Base-by-base conservation (phyloP, 495 filamentous ascomycete species). In the Acidiella bohemica region DNA sequence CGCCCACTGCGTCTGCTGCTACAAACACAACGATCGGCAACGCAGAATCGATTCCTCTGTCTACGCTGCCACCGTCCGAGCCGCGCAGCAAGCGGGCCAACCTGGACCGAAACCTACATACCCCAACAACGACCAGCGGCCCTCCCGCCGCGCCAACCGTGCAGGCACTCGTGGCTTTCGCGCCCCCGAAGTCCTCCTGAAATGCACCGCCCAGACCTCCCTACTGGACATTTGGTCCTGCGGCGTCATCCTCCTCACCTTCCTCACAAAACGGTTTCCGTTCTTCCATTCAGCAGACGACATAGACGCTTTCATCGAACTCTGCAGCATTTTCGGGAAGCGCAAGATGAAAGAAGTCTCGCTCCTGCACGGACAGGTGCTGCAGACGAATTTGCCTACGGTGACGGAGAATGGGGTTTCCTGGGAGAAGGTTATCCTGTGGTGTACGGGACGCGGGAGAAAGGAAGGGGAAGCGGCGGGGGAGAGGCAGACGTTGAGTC, bases 271-370 rank as follows among this genome's bases (percentile, higher is more conserved):
- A 36, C 80, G 90, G 5, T 97, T 97, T 50, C 90, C 90, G 28
- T 97, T 97, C 64, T 97, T 97, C 69, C 93, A 97, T 62, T 88
- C 81, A 26, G 78, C 84, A 10, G 90, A 97, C 55, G 90, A 97
- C 48, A 75, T 97, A 35, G 90, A 97, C 53, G 90, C 92, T 20
- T 80, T 93, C 71, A 84, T 97, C 41, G 90, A 97, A 57, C 90
- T 97, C 47, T 80, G 87, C 13, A 90, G 84, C 38, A 92, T 96
- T 32, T 94, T 95, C 57, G 90, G 90, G n/a, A 70, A 67, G 12
- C 70, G 67, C 48, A 70, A 74, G 31, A 95, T 97, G 90, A 80
- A 78, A 46, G 54, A 68, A 11, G 78, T 76, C n/a, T 84, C 84
- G 0, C 67, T 76, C 20, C 65, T 93, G 43, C 90, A 97, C 51